Evolutionary conservation across 164 flowering plant species (phyloP), one percentile per base, ranked within the genome.

Genomic region (Umbilicus rupestris): DNA sequence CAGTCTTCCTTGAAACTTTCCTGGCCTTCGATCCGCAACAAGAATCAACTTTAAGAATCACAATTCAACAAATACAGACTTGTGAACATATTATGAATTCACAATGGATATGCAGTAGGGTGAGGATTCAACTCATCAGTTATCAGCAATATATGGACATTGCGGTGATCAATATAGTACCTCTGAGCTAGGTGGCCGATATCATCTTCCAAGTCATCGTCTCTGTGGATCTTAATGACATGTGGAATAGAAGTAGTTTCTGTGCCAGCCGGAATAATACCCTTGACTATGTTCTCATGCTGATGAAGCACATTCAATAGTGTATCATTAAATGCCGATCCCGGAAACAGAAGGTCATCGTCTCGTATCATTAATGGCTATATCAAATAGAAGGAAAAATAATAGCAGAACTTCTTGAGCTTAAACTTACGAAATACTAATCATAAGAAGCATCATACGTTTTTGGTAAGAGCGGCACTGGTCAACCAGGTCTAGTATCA

Each of bases 401-500:
- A 37, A 33, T 52, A 33, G n/a, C 19, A 12, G 59, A 39, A 55
- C 64, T 12, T 45, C 3, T 55, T 26, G 26, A 19, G 47, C 19
- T 10, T 45, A 29, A 52, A 39, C 95, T 77, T 83, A 95, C 99
- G 68, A 42, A 33, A 96, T 84, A 69, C 74, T 78, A 74, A 85
- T 90, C 73, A 88, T 86, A 62, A 93, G 92, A 77, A 79, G 73
- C 91, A 85, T 83, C 72, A 89, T 97, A 35, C 94, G 98, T 67
- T 74, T 84, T 75, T 93, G 94, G 77, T 90, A 93, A 62, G 85
- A 79, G 39, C 78, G 86, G 71, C 98, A 93, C 73, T 93, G 98
- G 3, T 93, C 98, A 69, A 86, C 96, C 72, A 93, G 89, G 77
- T 93, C 98, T 73, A 87, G 87, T 58, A 93, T 85, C 58, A 93